A percentile compares a stretch with the other conserved stretches of the same genome.
These are phyloP conservation scores for Podaxis sp. DNA, from an alignment of 768 basidiomycete species.

Conservation along the genomic window DNA sequence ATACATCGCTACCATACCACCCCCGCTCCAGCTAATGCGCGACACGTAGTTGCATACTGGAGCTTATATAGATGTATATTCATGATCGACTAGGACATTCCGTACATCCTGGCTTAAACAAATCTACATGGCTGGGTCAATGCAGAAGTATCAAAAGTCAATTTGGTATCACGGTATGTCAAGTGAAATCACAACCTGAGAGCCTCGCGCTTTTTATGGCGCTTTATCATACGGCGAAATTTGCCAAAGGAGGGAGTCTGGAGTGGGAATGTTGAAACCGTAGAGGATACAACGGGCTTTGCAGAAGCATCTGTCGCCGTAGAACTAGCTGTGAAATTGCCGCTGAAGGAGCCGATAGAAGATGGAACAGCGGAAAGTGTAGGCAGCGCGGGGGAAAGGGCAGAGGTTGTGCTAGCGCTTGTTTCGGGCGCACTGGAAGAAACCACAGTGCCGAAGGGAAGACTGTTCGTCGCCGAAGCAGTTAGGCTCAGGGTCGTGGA, in stretches of 20 bases:
- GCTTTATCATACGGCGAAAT: neutral
- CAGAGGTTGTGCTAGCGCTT: neutral
- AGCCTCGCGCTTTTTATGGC: neutral
- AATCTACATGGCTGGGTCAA: neutral
- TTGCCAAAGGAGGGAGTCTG: neutral
- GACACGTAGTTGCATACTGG: neutral
- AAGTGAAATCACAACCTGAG: neutral
- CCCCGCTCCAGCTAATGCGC: neutral
- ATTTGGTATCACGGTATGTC: neutral
- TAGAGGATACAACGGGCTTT: neutral
- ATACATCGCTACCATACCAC: neutral
- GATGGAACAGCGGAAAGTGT: neutral
- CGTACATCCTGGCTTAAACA: neutral
- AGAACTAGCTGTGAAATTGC: neutral
- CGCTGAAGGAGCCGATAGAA: neutral
- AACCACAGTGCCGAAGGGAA: neutral
- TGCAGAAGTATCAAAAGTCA: neutral
- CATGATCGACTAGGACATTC: neutral
- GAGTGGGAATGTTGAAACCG: neutral
- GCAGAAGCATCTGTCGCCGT: neutral
- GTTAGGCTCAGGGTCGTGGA: neutral
- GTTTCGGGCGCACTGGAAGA: neutral
- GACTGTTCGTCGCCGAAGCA: neutral
- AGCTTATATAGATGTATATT: neutral
- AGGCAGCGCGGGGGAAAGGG: neutral